phyloP scores from a whole-genome alignment of 129 eudicot species.

The Heracleum sosnowskyi region DNA sequence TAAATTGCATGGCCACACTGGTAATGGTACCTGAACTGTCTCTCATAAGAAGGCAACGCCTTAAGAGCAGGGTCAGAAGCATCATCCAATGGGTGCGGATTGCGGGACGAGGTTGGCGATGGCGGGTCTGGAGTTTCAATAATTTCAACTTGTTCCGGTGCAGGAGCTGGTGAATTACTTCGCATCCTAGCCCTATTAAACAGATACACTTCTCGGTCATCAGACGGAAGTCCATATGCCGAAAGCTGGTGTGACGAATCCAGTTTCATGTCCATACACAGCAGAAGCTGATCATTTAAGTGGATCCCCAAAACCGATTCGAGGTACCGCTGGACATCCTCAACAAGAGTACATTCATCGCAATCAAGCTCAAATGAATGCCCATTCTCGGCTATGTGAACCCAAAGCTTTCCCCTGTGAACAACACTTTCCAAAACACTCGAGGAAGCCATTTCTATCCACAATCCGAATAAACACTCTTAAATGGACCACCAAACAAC shows the following conservation, averaged over 20 bases:
- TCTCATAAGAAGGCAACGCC: slow-evolving; percentile 80
- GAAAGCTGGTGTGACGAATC: slow-evolving; percentile 66
- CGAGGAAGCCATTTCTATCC: slow-evolving; percentile 49
- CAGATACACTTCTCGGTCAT: slow-evolving; percentile 65
- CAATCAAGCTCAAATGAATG: slow-evolving; percentile 74
- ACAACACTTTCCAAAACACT: slow-evolving; percentile 38
- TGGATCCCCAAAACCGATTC: slow-evolving; percentile 64
- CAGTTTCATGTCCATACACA: slow-evolving; percentile 73
- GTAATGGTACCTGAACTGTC: slow-evolving; percentile 78
- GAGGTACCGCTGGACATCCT: slow-evolving; percentile 54
- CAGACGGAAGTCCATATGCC: slow-evolving; percentile 67
- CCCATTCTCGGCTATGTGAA: slow-evolving; percentile 91
- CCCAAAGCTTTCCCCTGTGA: slow-evolving; percentile 64
- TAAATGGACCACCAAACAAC: not conserved
- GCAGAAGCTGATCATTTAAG: slow-evolving; percentile 67
- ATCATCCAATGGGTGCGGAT: slow-evolving; percentile 75
- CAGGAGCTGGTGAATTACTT: slow-evolving; percentile 54
- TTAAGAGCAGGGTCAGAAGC: slow-evolving; percentile 88
- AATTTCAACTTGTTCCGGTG: slow-evolving; percentile 44
- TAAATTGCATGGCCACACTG: slow-evolving; percentile 59
- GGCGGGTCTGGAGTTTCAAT: slow-evolving; percentile 52
- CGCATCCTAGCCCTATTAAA: slow-evolving; percentile 77
- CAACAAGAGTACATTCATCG: slow-evolving; percentile 70
- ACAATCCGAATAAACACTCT: not conserved
- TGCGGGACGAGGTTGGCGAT: slow-evolving; percentile 39